Conservation (phyloP, 768 basidiomycete species). For the Auricularia sp. region DNA sequence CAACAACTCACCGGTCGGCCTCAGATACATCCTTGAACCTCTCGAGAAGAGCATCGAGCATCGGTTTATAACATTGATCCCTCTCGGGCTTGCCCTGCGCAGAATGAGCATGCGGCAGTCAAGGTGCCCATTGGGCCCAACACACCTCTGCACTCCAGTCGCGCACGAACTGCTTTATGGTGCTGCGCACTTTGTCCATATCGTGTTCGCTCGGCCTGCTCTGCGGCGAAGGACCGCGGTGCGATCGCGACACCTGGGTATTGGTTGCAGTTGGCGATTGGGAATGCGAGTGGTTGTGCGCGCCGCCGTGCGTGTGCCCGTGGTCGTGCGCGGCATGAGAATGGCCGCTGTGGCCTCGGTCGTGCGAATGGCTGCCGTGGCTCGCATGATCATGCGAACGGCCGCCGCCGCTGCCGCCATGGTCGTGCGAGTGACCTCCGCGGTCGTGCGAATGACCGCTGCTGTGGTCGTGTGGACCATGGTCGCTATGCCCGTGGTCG, state of each 20-base stretch:
- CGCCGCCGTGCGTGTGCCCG: slow-evolving; percentile 15
- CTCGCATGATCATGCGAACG: neutral
- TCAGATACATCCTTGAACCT: slow-evolving; percentile 49
- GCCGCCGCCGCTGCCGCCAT: neutral
- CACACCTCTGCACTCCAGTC: slow-evolving; percentile 83
- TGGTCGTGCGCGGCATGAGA: slow-evolving; percentile 26
- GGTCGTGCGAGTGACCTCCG: too few relatives aligned
- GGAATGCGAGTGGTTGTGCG: slow-evolving; percentile 11
- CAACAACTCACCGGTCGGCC: slow-evolving; percentile 38
- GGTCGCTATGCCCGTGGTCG: slow-evolving; percentile 3
- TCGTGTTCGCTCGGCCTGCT: slow-evolving; percentile 58
- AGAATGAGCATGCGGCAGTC: neutral
- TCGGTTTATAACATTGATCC: slow-evolving; percentile 68
- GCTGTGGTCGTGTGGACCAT: too few relatives aligned
- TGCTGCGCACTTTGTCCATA: slow-evolving; percentile 86
- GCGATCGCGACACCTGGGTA: neutral
- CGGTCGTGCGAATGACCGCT: too few relatives aligned
- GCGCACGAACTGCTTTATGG: slow-evolving; percentile 83
- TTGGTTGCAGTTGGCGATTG: slow-evolving; percentile 7
- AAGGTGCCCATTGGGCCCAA: neutral
- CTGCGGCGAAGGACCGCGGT: slow-evolving; percentile 12
- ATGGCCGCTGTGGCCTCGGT: slow-evolving; percentile 9
- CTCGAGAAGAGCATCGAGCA: slow-evolving; percentile 59
- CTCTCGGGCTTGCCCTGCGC: slow-evolving; percentile 65
- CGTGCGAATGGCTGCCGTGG: slow-evolving; percentile 13